Conservation (phyloP, 2,329 filamentous ascomycete genomes). For the Colletotrichum acutatum region DNA sequence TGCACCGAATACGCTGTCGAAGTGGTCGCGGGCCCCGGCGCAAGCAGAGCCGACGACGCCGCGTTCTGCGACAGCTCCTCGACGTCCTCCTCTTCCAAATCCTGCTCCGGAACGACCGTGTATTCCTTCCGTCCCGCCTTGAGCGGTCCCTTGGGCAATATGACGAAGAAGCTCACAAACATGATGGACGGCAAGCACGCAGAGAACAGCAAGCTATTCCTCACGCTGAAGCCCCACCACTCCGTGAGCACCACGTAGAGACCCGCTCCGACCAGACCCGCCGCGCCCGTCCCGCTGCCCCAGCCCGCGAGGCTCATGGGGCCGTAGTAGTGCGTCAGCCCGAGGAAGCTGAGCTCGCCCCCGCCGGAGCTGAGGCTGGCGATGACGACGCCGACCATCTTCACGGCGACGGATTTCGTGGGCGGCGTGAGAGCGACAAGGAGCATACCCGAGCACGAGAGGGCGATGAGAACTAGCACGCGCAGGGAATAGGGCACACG, state of each 20-base stretch:
- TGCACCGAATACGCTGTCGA: constrained; percentile 52
- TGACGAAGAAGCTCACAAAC: constrained; percentile 84
- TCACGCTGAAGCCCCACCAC: constrained; percentile 79
- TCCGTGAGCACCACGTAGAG: constrained; percentile 89
- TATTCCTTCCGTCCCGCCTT: constrained; percentile 65
- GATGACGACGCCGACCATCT: constrained; percentile 85
- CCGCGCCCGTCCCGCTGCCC: constrained; percentile 92
- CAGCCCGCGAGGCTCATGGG: constrained; percentile 88
- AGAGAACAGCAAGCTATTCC: constrained; percentile 78
- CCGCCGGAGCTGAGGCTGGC: constrained; percentile 87
- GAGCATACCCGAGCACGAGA: constrained; percentile 89
- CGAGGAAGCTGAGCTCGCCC: constrained; percentile 91
- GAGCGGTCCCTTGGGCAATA: constrained; percentile 78
- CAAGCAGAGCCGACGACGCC: constrained; percentile 61
- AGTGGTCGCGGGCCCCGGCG: constrained; percentile 53
- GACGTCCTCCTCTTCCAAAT: constrained; percentile 50
- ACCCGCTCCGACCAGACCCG: constrained; percentile 86
- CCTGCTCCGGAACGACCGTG: constrained; percentile 58
- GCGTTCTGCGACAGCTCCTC: constrained; percentile 48
- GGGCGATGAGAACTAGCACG: constrained; percentile 76
- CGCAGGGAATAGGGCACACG: constrained; percentile 82
- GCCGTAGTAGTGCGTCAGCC: constrained; percentile 93
- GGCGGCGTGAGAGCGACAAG: constrained; percentile 84
- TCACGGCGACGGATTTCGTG: constrained; percentile 73
- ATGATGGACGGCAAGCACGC: constrained; percentile 85